These are phyloP conservation scores for Rhodotorula sp. DNA, from an alignment of 1,284 basidiomycete species.

Conservation along the genomic window DNA sequence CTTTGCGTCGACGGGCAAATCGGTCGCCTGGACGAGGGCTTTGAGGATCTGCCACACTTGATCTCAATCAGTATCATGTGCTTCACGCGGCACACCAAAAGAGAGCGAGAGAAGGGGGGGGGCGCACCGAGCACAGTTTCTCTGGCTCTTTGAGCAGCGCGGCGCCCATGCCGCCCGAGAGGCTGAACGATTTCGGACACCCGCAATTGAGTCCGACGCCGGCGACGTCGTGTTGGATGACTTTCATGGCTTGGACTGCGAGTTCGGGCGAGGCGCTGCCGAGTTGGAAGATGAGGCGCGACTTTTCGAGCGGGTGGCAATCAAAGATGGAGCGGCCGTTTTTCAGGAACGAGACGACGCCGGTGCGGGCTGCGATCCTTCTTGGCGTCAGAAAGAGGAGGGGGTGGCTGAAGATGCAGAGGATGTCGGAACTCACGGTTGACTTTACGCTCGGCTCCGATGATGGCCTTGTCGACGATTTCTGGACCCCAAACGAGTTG, in stretches of 20 bases:
- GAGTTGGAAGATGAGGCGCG: slow-evolving; percentile 85
- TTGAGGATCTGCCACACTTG: slow-evolving; percentile 62
- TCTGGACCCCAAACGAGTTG: slow-evolving; percentile 96
- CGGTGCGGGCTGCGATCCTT: slow-evolving; percentile 64
- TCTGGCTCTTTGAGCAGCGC: slow-evolving; percentile 89
- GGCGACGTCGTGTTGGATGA: slow-evolving; percentile 82
- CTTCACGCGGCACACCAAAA: too few species aligned
- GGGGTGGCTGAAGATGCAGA: too few species aligned
- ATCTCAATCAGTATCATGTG: too few species aligned
- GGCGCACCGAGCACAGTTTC: slow-evolving; percentile 62
- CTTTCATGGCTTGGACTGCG: slow-evolving; percentile 85
- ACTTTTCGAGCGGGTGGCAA: slow-evolving; percentile 90
- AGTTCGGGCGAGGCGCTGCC: slow-evolving; percentile 84
- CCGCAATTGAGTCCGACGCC: slow-evolving; percentile 93
- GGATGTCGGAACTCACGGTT: slow-evolving; percentile 77
- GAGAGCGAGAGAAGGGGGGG: too few species aligned
- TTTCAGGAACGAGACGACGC: slow-evolving; percentile 80
- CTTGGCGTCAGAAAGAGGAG: not conserved
- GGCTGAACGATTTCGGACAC: slow-evolving; percentile 72
- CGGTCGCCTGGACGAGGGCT: slow-evolving; percentile 69
- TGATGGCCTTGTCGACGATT: slow-evolving; percentile 92
- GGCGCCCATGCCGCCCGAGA: slow-evolving; percentile 93
- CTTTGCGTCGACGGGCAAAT: slow-evolving; percentile 83
- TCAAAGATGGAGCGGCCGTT: slow-evolving; percentile 78
- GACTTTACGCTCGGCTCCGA: slow-evolving; percentile 76